Conservation (phyloP, 179 eudicot genomes). For the Spergularia azorica region DNA sequence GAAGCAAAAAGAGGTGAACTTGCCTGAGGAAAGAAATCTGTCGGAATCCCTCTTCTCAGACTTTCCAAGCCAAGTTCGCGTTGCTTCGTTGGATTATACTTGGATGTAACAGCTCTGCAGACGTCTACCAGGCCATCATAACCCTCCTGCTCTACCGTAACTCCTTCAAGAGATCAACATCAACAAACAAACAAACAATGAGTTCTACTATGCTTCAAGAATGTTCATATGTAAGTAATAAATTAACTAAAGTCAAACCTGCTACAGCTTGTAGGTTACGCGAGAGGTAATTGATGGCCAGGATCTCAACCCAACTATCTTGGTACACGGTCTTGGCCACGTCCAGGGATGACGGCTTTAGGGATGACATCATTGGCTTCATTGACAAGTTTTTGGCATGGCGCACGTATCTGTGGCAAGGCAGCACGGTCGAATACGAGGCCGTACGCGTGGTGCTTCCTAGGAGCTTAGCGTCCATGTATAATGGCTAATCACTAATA, state of each 20-base stretch:
- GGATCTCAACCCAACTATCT: conserved; percentile 63
- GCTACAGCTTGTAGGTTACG: conserved; percentile 53
- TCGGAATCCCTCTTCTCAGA: conserved; percentile 59
- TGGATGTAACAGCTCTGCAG: conserved; percentile 35
- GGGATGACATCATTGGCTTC: conserved; percentile 15
- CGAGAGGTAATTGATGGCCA: conserved; percentile 74
- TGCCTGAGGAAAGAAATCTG: conserved; percentile 47
- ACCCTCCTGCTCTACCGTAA: conserved; percentile 44
- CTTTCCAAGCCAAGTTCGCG: conserved; percentile 39
- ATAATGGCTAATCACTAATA: too few species aligned
- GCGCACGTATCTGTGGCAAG: conserved; percentile 4
- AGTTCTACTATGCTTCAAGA: too few species aligned
- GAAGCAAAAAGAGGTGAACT: conserved; percentile 23
- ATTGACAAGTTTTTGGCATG: conserved; percentile 8
- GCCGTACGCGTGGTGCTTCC: neutral
- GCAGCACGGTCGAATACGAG: neutral
- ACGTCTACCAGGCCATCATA: conserved; percentile 71
- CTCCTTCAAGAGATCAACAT: conserved; percentile 37
- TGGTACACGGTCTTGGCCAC: conserved; percentile 33
- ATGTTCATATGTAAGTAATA: neutral
- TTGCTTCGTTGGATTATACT: conserved; percentile 50
- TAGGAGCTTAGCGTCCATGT: conserved; percentile 36
- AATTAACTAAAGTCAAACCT: conserved; percentile 38
- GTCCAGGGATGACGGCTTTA: neutral
- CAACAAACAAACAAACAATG: neutral